These are phyloP conservation scores for Aaosphaeria pasadenensis DNA, from an alignment of 2,329 filamentous ascomycete genomes.

Conservation along the genomic window DNA sequence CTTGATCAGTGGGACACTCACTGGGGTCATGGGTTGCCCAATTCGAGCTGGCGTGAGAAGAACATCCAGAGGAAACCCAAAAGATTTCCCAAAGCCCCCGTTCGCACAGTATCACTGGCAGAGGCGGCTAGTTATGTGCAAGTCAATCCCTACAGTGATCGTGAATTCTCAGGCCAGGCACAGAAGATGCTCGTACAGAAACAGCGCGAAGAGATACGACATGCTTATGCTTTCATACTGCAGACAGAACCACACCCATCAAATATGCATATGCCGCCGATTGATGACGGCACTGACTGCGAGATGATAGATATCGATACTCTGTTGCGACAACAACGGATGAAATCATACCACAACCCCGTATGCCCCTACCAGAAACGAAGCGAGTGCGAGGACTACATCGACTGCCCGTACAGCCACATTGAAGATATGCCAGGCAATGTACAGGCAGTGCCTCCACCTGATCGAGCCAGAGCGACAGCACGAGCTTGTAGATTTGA, in stretches of 20 bases:
- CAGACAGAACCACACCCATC: too few relatives aligned
- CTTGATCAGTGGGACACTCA: slow-evolving; percentile 1
- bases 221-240: too few relatives aligned
- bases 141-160: background rate
- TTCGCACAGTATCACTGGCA: background rate
- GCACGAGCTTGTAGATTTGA: background rate
- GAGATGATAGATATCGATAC: background rate
- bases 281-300: background rate
- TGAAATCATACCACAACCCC: background rate
- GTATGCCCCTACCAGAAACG: background rate
- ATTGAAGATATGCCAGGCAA: background rate
- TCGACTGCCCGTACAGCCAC: background rate
- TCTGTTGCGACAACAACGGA: background rate
- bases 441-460: background rate
- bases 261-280: too few relatives aligned
- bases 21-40: background rate
- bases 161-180: background rate
- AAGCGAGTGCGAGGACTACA: background rate
- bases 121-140: background rate
- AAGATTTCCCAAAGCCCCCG: background rate
- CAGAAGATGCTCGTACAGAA: background rate
- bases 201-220: background rate
- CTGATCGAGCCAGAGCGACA: background rate
- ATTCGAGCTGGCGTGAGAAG: background rate
- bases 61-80: background rate